phyloP scores from a whole-genome alignment of 225 moss, liverwort and hornwort species.

The Takakia lepidozioides region DNA sequence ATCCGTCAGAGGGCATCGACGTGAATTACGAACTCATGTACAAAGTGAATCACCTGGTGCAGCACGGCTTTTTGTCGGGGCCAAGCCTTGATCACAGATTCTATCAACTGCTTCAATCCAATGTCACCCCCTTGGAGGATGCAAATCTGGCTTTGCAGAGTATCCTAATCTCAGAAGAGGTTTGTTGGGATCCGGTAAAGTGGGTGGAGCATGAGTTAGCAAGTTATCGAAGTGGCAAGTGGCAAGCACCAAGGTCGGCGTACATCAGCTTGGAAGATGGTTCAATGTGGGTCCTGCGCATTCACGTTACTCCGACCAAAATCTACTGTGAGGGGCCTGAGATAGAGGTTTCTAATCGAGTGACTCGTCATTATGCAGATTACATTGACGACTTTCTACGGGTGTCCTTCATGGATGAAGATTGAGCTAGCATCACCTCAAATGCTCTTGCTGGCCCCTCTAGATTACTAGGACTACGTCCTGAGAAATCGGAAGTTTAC shows the following conservation, averaged over 20 bases:
- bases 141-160: constrained; percentile 33
- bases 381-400: constrained; percentile 65
- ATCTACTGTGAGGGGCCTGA: constrained; percentile 55
- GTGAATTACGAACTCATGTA: constrained; percentile 47
- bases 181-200: constrained; percentile 34
- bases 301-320: constrained; percentile 66
- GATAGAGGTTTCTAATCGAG: constrained; percentile 69
- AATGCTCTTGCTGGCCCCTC: constrained; percentile 43
- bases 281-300: constrained; percentile 41
- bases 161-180: constrained; percentile 1
- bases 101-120: constrained; percentile 25
- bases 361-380: constrained; percentile 46
- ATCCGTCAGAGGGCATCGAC: constrained; percentile 19
- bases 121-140: too few species aligned
- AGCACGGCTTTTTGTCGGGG: constrained; percentile 46
- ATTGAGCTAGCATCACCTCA: constrained; percentile 22
- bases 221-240: constrained; percentile 1
- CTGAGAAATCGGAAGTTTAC: constrained; percentile 40
- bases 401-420: constrained; percentile 78
- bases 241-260: constrained; percentile 25
- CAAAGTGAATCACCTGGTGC: constrained; percentile 58
- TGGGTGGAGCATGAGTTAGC: constrained; percentile 16
- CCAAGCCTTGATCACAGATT: constrained; percentile 28
- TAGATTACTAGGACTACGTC: constrained; percentile 27
- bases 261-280: too few species aligned